phyloP scores from a whole-genome alignment of 2,329 filamentous ascomycete species.

The Calonectria pseudoturangicola region DNA sequence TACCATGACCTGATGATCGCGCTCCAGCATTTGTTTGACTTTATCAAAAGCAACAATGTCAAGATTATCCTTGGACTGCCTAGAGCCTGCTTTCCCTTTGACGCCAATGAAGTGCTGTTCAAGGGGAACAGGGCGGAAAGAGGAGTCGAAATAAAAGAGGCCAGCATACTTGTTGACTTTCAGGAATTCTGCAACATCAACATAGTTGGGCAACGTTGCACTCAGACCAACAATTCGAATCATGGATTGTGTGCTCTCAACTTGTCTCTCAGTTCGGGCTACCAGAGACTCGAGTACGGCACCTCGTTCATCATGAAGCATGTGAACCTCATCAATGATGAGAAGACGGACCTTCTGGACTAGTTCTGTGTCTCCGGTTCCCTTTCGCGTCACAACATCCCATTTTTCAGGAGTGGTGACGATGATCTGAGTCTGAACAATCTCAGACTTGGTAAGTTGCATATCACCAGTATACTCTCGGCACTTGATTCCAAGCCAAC shows the following conservation, averaged over 20 bases:
- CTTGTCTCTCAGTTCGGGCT: constrained; percentile 94
- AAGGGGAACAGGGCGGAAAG: constrained; percentile 95
- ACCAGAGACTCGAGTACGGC: constrained; percentile 97
- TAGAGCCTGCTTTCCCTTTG: constrained; percentile 90
- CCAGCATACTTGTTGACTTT: constrained; percentile 96
- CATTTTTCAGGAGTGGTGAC: constrained; percentile 99
- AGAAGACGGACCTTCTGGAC: constrained; percentile 97
- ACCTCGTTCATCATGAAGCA: constrained; percentile 98
- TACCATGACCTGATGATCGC: constrained; percentile 98
- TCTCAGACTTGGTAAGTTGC: constrained; percentile 98
- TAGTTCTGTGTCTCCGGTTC: constrained; percentile 96
- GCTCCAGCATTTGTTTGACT: constrained; percentile 91
- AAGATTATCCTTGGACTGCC: constrained; percentile 89
- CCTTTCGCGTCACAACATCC: constrained; percentile 98
- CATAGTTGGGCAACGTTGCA: constrained; percentile 95
- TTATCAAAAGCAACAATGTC: constrained; percentile 94
- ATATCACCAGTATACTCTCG: constrained; percentile 98
- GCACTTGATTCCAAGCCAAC: constrained; percentile 94
- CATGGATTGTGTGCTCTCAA: constrained; percentile 97
- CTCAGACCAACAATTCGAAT: constrained; percentile 97
- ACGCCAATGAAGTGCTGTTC: constrained; percentile 99
- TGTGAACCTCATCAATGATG: constrained; percentile 99
- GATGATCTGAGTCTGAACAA: constrained; percentile 96
- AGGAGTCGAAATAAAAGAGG: constrained; percentile 96
- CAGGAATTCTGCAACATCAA: constrained; percentile 97